These are phyloP conservation scores for Jacaranda mimosifolia DNA, from an alignment of 257 asterid species.

Conservation along the genomic window DNA sequence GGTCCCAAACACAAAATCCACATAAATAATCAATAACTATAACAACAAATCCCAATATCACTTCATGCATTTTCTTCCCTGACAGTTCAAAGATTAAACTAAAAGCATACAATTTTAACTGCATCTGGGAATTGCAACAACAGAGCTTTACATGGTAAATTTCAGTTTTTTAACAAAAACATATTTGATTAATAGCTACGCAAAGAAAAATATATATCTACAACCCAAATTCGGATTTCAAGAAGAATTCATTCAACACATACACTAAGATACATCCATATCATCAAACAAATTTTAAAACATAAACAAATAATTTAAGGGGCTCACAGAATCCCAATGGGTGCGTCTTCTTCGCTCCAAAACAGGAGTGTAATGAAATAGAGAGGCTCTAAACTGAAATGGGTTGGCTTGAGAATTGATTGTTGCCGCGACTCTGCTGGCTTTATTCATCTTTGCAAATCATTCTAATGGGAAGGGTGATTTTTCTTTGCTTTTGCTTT, in stretches of 20 bases:
- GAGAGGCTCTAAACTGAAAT: slow-evolving; percentile 54
- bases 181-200: too few relatives aligned
- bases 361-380: slow-evolving; percentile 72
- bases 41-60: slow-evolving; percentile 5
- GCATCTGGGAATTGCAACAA: neutral
- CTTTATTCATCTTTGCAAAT: slow-evolving; percentile 59
- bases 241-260: neutral
- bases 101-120: neutral
- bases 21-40: neutral
- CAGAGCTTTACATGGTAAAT: neutral
- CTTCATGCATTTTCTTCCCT: neutral
- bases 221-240: slow-evolving; percentile 8
- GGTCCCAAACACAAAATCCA: neutral
- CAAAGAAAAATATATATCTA: neutral
- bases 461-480: slow-evolving; percentile 38
- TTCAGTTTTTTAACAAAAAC: neutral
- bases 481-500: neutral
- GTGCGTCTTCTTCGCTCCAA: slow-evolving; percentile 75
- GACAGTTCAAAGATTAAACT: neutral
- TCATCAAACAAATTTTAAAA: slow-evolving; percentile 5
- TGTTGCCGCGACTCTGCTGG: slow-evolving; percentile 54
- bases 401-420: slow-evolving; percentile 56
- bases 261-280: neutral
- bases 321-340: slow-evolving; percentile 71
- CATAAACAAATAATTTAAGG: slow-evolving; percentile 1